Evolutionary conservation across 805 yeast species (phyloP).

Genomic region (Isabelozyma pseudorhagii): DNA sequence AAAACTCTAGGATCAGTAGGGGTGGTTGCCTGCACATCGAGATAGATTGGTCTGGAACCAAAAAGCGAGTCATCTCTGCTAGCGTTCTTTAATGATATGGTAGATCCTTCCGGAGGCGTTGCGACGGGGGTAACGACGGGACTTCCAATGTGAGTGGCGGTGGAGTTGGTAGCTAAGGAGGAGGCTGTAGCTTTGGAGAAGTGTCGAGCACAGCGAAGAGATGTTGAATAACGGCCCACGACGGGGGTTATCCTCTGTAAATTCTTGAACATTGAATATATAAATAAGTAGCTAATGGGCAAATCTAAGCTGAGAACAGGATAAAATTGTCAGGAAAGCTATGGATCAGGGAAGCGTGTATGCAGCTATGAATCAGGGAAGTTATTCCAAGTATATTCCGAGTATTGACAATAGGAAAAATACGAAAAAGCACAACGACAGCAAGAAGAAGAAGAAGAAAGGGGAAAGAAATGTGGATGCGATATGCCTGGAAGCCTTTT

Average conservation of each 20-base stretch:
- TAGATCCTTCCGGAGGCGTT: constrained; percentile 47
- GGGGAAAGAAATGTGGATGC: background rate
- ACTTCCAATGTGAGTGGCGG: constrained; percentile 14
- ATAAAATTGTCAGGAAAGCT: too few species aligned
- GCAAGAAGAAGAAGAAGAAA: too few species aligned
- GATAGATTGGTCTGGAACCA: constrained; percentile 87
- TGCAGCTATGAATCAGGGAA: background rate
- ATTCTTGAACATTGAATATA: background rate
- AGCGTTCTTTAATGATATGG: constrained; percentile 41
- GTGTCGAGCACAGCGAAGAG: background rate
- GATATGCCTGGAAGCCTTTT: background rate
- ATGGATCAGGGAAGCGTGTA: too few species aligned
- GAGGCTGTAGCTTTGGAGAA: constrained; percentile 3
- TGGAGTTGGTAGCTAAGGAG: constrained; percentile 8
- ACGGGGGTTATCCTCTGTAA: background rate
- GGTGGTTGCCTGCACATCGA: constrained; percentile 98
- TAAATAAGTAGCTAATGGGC: too few species aligned
- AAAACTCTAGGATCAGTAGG: constrained; percentile 97
- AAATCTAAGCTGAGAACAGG: too few species aligned
- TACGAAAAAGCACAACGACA: background rate
- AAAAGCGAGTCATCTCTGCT: constrained; percentile 42
- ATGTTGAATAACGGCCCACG: background rate
- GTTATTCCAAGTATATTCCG: background rate
- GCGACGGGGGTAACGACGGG: constrained; percentile 13
- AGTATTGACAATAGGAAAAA: background rate